Conservation (phyloP, 768 basidiomycete genomes). For the Boletus bicolor region DNA sequence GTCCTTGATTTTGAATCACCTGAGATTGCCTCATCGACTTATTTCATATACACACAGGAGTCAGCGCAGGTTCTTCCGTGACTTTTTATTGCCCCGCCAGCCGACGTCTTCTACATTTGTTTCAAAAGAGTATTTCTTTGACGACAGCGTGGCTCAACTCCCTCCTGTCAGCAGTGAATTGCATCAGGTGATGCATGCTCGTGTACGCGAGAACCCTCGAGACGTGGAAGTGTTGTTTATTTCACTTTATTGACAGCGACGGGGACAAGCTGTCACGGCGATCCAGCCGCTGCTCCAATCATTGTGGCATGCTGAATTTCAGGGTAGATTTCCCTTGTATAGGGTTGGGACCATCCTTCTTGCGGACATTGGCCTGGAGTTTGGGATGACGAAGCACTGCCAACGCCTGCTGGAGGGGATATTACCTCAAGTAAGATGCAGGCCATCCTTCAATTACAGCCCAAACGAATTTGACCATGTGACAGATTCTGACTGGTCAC, state of each 20-base stretch:
- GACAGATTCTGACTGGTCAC: conserved; percentile 63
- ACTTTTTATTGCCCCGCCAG: conserved; percentile 58
- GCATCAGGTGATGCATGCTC: conserved; percentile 41
- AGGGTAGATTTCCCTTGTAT: conserved; percentile 63
- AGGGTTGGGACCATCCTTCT: conserved; percentile 67
- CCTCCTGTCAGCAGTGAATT: conserved; percentile 42
- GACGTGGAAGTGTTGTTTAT: not conserved
- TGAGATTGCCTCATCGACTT: not conserved
- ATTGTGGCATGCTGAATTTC: conserved; percentile 79
- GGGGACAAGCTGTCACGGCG: conserved; percentile 57
- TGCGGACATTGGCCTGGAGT: conserved; percentile 76
- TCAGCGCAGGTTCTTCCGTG: conserved; percentile 62
- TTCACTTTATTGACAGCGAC: conserved; percentile 42
- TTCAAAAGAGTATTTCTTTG: conserved; percentile 55
- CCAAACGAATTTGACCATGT: not conserved
- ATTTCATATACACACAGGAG: conserved; percentile 39
- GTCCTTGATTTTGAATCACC: not conserved
- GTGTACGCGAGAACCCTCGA: conserved; percentile 32
- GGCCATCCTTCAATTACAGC: conserved; percentile 6
- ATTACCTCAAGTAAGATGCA: conserved; percentile 64
- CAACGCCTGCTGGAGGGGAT: conserved; percentile 69
- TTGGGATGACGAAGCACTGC: conserved; percentile 68
- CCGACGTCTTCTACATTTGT: conserved; percentile 52
- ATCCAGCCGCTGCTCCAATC: conserved; percentile 68
- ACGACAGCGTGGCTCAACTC: conserved; percentile 31